Base-by-base conservation (phyloP, 192 early-diverging fungal genomes). In the Jimgerdemannia lactiflua region DNA sequence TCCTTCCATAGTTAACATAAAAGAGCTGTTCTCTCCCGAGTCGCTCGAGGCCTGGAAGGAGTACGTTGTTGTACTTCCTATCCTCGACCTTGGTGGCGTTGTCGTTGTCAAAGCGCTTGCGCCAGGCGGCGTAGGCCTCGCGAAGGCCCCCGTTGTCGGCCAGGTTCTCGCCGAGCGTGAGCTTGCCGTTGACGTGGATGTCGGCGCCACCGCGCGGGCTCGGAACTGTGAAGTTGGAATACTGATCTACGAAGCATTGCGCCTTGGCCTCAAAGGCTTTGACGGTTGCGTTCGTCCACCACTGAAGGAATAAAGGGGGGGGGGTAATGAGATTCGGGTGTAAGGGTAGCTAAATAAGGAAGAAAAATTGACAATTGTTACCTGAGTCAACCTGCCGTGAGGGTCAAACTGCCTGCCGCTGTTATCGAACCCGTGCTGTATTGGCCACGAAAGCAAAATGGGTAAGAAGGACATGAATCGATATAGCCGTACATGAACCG, bases 281-380 rank as follows among this genome's bases (percentile, higher is more conserved):
- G 9, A 84, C 70, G 0, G 92, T 93, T 59, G 78, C 69, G 19
- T 90, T 86, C 9, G 89, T 88, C 93, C 93, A 95, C 94, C 94
- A 95, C 73, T 85, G 67, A 20, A 14, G 8, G 49, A 14, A 14
- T 6, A 14, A 59, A 59, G 2, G 49, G 49, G 14, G 14, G 6
- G 0, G 6, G 14, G 6, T 19, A 6, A 10, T 42, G 63, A 70
- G 8, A 9, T 20, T n/a, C 11, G 9, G 19, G 19, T n/a, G 43
- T 29, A 3, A 39, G 71, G 59, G 69, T 9, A 20, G 6, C 67
- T 59, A 14, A 40, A 10, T 0, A 4, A 74, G 9, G 40, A 69
- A 17, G 59, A 41, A 4, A 29, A 40, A 3, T 20, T 39, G 29
- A 4, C 18, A 3, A 7, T 19, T 6, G 43, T 0, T 59, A 59